Base-by-base conservation (phyloP, 805 yeast species). In the Candida morakotiae region DNA sequence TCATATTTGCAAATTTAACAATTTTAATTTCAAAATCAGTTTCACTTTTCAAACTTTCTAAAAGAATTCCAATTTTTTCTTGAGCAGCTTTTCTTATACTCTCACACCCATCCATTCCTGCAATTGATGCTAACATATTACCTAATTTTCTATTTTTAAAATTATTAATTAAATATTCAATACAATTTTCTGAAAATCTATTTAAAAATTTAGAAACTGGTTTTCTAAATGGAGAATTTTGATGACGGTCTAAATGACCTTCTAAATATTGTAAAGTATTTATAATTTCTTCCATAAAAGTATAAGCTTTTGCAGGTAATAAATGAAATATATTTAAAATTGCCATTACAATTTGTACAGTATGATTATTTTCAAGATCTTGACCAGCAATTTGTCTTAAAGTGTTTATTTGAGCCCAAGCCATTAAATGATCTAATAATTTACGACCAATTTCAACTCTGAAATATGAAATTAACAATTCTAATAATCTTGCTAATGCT, bases 381-480 rank as follows among this genome's bases (percentile, higher is more conserved):
- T 82, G 87, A 4, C 82, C 81, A 1, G 96, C 81, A 29, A 86
- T 75, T 44, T 80, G 77, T 39, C 87, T 79, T 27, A 94, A 59
- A 1, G 85, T 76, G 20, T 77, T 75, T 2, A 93, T 87, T 49
- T 86, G 89, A 0, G 97, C 95, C 95, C 96, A 89, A 0, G 97
- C 96, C 75, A 82, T 83, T 46, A 93, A 68, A 60, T 93, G 98
- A 53, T 93, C 98, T 22, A 94, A 71, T 35, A 93, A 64, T 51
- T 93, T 93, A 34, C 88, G 75, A 22, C 99, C 99, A 47, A 93
- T 91, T 57, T 93, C 99, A 14, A 94, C 97, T 56, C 94, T 84
- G 70, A 93, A 93, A 52, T 93, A 91, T 3, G 94, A 87, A 24
- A 91, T 88, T 46, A 93, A 67, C 16, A 94, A 67, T 52, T 91